Base-by-base conservation (phyloP, 257 asterid genomes). In the Ligustrum vulgare region DNA sequence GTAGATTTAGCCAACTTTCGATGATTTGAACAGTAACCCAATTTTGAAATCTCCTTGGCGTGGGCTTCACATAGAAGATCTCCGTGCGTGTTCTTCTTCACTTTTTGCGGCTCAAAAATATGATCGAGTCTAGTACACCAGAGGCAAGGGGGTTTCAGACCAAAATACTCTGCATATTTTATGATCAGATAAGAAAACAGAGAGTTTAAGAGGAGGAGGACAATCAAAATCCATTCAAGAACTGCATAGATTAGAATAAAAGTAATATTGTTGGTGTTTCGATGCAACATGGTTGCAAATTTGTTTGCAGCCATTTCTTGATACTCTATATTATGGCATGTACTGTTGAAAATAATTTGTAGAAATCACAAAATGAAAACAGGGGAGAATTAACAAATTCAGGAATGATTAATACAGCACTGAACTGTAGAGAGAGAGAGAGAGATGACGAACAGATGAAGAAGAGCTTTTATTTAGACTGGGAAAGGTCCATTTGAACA, bases 101-200 rank as follows among this genome's bases (percentile, higher is more conserved):
- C 74, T 77, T 67, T 81, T 88, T 4, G 70, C 69, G 88, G 84
- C 67, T 86, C 96, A 36, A 94, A 67, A 47, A 91, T 2, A 67
- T 89, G 93, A 75, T 94, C 97, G 79, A 94, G 81, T 43, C 97
- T 67, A 2, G 96, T 83, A 79, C 99, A 94, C 94, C 90, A 94
- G 2, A 81, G 84, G 69, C 99, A 94, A 3, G 99, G 99, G 8
- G 98, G 91, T 36, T 84, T 88, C 3, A 94, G 84, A 56, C 97
- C 98, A 45, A 94, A 86, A 78, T 82, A 84, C 20, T 86, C 84
- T 1, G 99, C 91, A 76, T 87, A 92, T 75, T 84, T 94, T 79
- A 86, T 73, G 88, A 92, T 94, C 81, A 91, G 81, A 75, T 89
- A 89, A 8, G 96, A 91, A 66, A 92, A 92, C 12, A 93, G 77